phyloP scores from a whole-genome alignment of 805 yeast genomes.

The Maudiozyma saulgeensis region DNA sequence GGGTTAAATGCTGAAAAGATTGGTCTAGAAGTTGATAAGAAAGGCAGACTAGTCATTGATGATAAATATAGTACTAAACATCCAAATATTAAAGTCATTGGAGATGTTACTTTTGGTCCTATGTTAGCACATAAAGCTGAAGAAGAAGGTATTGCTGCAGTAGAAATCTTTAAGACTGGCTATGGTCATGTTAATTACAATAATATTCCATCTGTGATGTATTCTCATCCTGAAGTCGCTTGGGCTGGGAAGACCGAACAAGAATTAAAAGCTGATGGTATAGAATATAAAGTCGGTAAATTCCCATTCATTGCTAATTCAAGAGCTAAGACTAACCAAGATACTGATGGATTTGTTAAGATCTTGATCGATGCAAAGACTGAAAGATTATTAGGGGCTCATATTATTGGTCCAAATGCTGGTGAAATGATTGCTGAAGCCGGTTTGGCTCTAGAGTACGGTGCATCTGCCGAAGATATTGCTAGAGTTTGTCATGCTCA shows the following conservation, averaged over 20 bases:
- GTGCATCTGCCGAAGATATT: slow-evolving; percentile 96
- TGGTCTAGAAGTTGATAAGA: slow-evolving; percentile 84
- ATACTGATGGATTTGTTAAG: slow-evolving; percentile 96
- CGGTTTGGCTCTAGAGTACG: slow-evolving; percentile 94
- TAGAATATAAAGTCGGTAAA: slow-evolving; percentile 88
- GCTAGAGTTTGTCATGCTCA: slow-evolving; percentile 98
- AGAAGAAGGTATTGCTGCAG: slow-evolving; percentile 99
- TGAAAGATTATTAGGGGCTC: slow-evolving; percentile 91
- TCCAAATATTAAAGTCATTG: slow-evolving; percentile 92
- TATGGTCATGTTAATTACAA: slow-evolving; percentile 97
- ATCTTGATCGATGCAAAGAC: slow-evolving; percentile 94
- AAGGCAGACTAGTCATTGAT: slow-evolving; percentile 90
- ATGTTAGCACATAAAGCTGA: slow-evolving; percentile 99
- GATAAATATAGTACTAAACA: slow-evolving; percentile 84
- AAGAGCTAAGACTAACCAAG: slow-evolving; percentile 96
- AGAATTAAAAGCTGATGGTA: slow-evolving; percentile 86
- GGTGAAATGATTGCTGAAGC: slow-evolving; percentile 99
- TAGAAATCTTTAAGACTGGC: slow-evolving; percentile 84
- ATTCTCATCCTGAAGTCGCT: slow-evolving; percentile 98
- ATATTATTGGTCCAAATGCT: slow-evolving; percentile 95
- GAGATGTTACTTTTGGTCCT: slow-evolving; percentile 97
- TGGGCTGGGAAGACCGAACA: slow-evolving; percentile 98
- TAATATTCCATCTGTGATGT: slow-evolving; percentile 97
- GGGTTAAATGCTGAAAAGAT: slow-evolving; percentile 82
- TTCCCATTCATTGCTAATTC: slow-evolving; percentile 99